A percentile compares a stretch with the other conserved stretches of the same genome.
Conservation (phyloP, 257 asterid genomes). For the Forsythia suspensa region DNA sequence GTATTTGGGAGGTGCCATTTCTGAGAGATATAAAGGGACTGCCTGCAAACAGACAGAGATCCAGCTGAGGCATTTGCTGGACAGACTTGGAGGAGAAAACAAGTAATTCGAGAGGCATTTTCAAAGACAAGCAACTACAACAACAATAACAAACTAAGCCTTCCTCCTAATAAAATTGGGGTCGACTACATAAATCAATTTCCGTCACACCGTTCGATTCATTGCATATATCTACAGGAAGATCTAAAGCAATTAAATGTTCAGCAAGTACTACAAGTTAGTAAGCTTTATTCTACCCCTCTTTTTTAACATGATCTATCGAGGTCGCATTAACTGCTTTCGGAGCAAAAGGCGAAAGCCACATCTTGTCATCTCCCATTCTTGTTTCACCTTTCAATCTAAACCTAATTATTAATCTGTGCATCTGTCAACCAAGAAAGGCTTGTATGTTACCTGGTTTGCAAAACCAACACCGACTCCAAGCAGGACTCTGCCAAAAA, state of each 20-base stretch:
- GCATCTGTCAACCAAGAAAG: background rate
- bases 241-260: background rate
- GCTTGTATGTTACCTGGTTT: conserved; percentile 49
- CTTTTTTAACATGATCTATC: background rate
- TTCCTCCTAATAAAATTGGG: background rate
- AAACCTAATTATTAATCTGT: background rate
- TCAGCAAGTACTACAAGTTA: background rate
- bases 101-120: background rate
- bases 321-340: background rate
- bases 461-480: conserved; percentile 86
- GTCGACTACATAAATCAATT: background rate
- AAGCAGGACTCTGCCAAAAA: conserved; percentile 64
- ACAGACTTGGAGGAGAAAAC: background rate
- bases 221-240: background rate
- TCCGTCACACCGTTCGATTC: background rate
- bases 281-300: background rate
- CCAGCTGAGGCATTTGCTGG: background rate
- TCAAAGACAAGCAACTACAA: background rate
- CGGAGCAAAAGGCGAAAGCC: background rate
- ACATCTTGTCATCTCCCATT: background rate
- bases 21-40: conserved; percentile 81
- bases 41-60: conserved; percentile 42
- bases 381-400: background rate
- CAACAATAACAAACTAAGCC: background rate
- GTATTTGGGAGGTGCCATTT: conserved; percentile 85